These are phyloP conservation scores for Hondaea fermentalgiana DNA, from an alignment of 108 stramenopile species.

Conservation along the genomic window DNA sequence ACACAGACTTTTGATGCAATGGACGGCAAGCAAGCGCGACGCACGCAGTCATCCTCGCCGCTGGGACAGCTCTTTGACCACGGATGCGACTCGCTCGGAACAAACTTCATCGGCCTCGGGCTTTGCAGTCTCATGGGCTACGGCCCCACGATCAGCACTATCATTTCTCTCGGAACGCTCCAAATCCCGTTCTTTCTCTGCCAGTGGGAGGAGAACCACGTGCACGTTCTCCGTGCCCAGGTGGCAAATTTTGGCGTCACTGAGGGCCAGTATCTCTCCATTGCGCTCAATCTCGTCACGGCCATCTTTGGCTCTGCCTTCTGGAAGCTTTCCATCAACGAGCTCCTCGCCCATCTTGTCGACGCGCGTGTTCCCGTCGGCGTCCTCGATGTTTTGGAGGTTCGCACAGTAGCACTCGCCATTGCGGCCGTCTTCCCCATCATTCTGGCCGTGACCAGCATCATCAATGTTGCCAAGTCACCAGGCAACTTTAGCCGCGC, in stretches of 20 bases:
- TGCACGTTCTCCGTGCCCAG: constrained; percentile 65
- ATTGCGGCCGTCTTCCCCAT: background rate
- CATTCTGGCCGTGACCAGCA: background rate
- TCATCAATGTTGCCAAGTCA: background rate
- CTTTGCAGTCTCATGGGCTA: background rate
- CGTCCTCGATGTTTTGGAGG: background rate
- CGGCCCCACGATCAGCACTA: constrained; percentile 46
- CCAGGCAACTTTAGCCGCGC: background rate
- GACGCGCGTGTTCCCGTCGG: background rate
- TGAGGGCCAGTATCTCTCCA: constrained; percentile 39
- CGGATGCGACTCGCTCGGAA: constrained; percentile 83
- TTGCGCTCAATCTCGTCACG: background rate
- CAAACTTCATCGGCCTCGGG: constrained; percentile 42
- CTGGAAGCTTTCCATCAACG: background rate
- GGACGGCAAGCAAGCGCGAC: constrained; percentile 94
- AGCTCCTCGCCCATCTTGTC: background rate
- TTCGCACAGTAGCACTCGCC: background rate
- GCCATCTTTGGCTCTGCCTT: background rate
- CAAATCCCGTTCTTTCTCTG: constrained; percentile 77
- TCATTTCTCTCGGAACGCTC: constrained; percentile 56
- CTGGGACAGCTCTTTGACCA: constrained; percentile 96
- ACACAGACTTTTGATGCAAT: constrained; percentile 74
- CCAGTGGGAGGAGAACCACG: constrained; percentile 93
- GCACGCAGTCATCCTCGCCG: constrained; percentile 73
- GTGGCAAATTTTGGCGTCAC: constrained; percentile 64